Percentiles rank a stretch among this genome's conserved stretches.
phyloP scores from a whole-genome alignment of 148 eudicot genomes.

The Silene uniflora region DNA sequence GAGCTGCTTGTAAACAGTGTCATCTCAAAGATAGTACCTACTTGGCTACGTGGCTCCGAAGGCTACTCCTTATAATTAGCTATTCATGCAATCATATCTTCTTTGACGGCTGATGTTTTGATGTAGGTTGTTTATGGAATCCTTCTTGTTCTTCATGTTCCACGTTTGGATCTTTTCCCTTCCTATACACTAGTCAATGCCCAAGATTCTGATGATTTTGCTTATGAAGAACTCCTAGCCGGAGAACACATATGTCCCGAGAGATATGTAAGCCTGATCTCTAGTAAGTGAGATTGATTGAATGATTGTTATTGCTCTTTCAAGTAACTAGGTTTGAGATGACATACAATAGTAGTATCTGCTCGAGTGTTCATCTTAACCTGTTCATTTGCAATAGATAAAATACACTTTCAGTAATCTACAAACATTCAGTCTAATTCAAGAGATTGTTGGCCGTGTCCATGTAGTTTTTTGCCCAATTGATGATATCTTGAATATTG shows the following conservation, averaged over 20 bases:
- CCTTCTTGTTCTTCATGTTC: slow-evolving; percentile 6
- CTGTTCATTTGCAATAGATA: neutral
- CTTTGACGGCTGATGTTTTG: neutral
- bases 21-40: neutral
- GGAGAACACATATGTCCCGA: slow-evolving; percentile 75
- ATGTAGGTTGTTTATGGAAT: slow-evolving; percentile 3
- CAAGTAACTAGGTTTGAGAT: neutral
- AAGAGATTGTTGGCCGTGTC: too few species aligned
- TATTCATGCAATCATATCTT: neutral
- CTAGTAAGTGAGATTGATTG: neutral
- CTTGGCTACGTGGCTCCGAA: neutral
- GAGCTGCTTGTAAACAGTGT: neutral
- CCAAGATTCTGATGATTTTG: too few species aligned
- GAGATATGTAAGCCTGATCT: slow-evolving; percentile 52
- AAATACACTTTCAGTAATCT: neutral
- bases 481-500: too few species aligned
- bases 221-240: slow-evolving; percentile 75
- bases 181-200: too few species aligned
- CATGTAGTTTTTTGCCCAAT: neutral
- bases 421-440: neutral
- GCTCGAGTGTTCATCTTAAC: neutral
- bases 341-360: neutral
- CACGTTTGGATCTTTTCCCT: too few species aligned
- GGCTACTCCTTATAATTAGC: neutral
- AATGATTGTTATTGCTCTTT: neutral